Evolutionary conservation across 2,329 filamentous ascomycete species (phyloP).

Genomic region (Hirsutella rhossiliensis): DNA sequence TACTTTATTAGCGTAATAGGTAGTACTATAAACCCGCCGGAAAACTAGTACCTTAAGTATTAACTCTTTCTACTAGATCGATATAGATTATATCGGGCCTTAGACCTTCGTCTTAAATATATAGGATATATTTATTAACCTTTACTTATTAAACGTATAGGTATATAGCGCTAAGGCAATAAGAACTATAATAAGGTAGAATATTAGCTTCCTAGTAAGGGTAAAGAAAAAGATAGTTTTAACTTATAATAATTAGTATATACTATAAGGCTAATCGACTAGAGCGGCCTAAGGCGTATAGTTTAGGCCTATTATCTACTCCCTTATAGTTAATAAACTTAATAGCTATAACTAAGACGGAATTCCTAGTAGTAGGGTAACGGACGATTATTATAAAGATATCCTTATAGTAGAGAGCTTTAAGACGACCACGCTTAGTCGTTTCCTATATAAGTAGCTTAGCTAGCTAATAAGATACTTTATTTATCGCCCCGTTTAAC

Average conservation of each 20-base stretch:
- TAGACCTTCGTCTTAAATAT: no score
- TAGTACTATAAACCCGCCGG: no score
- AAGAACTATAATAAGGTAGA: not conserved
- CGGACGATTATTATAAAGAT: not conserved
- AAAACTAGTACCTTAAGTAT: no score
- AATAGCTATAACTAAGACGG: not conserved
- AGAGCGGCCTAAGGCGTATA: not conserved
- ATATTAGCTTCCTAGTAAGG: not conserved
- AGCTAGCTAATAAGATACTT: not conserved
- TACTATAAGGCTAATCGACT: not conserved
- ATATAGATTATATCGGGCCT: no score
- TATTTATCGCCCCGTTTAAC: not conserved
- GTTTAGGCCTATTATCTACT: not conserved
- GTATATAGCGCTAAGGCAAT: not conserved
- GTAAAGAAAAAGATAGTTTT: not conserved
- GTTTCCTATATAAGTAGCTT: not conserved
- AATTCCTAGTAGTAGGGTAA: not conserved
- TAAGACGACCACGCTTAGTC: not conserved
- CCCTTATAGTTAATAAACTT: not conserved
- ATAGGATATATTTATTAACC: no score
- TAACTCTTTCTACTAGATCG: no score
- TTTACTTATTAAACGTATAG: no score
- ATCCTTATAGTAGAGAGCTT: not conserved
- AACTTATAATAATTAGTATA: not conserved
- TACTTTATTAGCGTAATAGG: no score